Base-by-base conservation (phyloP, 805 yeast species). In the Wickerhamiella dianesei region DNA sequence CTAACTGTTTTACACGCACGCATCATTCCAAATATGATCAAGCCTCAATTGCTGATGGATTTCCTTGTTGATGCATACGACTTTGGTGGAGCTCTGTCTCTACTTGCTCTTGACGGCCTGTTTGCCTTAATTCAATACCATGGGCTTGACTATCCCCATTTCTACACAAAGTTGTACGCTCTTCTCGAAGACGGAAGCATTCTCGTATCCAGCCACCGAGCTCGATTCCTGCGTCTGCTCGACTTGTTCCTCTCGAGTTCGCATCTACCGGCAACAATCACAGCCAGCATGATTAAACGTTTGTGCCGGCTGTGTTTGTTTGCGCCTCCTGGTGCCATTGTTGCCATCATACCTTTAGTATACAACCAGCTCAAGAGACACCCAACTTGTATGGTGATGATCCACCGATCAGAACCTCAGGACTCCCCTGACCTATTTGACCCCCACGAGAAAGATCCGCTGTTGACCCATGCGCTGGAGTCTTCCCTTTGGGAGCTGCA, bases 401-500 rank as follows among this genome's bases (percentile, higher is more conserved):
- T 89, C 39, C 97, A 92, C 58, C 58, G 67, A 53, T 4, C 44
- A 9, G 44, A 18, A 9, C 75, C 70, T 3, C 70, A 65, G 53
- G 25, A 39, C 12, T 12, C 21, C 6, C 25, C 41, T 8, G 97
- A 92, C 60, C 82, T 94, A 3, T 89, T 74, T 59, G 69, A 81
- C 52, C 65, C 69, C 32, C 50, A 61, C 1, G 94, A 84, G 56
- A 46, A 51, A 1, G 86, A 89, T 60, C 98, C 98, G 2, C 70
- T 81, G 48, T 67, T 73, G 48, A 82, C 96, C 0, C 69, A 76
- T 32, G 96, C 97, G 3, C 67, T 88, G 35, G 79, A 74, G 5
- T 83, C 95, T 0, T 88, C 96, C 0, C 64, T 88, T 43, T 92
- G 98, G 98, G 98, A 92, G 64, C 61, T 89, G 48, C 84, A 82